Evolutionary conservation across 768 basidiomycete species (phyloP), one percentile per base, ranked within the genome.

Genomic region (Sarcodon sp.): DNA sequence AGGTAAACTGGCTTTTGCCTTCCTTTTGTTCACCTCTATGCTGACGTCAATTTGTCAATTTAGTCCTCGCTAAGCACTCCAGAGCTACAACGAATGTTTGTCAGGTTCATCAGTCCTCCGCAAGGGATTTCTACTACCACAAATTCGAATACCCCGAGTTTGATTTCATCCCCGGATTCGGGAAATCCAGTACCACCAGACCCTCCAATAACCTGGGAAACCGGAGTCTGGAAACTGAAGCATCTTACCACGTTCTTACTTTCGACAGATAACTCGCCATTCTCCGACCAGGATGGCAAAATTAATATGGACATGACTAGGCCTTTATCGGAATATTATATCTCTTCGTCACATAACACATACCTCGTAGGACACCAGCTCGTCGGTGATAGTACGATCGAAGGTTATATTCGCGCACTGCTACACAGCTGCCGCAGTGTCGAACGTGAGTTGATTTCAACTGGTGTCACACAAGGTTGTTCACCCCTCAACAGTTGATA

Each of bases 391-490:
- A 90, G 87, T 51, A 92, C 92, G 0, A 78, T 89, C 27, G 93
- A 96, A 58, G 79, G 94, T 0, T 98, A 98, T 60, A 91, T 97
- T 48, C 73, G 94, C 0, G 92, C 92, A 1, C 67, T 97, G 36
- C 69, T 96, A 37, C 87, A 86, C 45, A 79, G 88, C 34, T 94
- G 92, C 60, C 76, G 93, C n/a, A 90, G 87, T 48, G 93, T 98
- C 31, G 93, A 98, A 64, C 63, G 93, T 92, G 55, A 54, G 85
- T 73, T 2, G n/a, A 32, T 3, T 45, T 10, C 34, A 8, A 13
- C 45, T 33, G 5, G 18, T 36, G 43, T 44, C 32, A 41, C 49
- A 47, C 36, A 51, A 51, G 18, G 16, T 35, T n/a, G 9, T 43
- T 46, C 11, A 10, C 13, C 0, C 33, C 39, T 13, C 50, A 12